Conservation (phyloP, 1,139 yeast species). For the Blastobotrys elegans region DNA sequence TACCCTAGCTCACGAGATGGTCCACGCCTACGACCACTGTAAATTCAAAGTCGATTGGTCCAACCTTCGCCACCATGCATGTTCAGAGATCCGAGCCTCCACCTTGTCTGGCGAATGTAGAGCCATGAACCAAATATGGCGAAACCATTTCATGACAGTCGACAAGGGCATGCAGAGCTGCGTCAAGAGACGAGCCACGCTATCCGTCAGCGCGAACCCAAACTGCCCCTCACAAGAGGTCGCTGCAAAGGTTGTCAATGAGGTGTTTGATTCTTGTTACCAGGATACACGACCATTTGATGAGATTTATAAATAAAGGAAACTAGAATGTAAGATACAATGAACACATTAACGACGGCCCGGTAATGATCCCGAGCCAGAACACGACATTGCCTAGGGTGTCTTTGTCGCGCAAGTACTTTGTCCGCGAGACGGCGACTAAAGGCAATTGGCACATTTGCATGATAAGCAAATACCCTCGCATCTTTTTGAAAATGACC, state of each 20-base stretch:
- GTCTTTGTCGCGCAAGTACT: slow-evolving; percentile 43
- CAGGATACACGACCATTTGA: slow-evolving; percentile 96
- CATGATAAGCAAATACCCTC: slow-evolving; percentile 73
- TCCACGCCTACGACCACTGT: slow-evolving; percentile 89
- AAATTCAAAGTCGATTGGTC: slow-evolving; percentile 82
- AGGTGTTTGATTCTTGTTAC: slow-evolving; percentile 91
- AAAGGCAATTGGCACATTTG: slow-evolving; percentile 72
- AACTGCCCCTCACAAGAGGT: slow-evolving; percentile 63
- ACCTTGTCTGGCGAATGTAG: slow-evolving; percentile 94
- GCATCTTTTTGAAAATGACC: slow-evolving; percentile 68
- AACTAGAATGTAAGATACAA: slow-evolving; percentile 67
- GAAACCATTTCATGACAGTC: slow-evolving; percentile 46
- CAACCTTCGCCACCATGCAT: slow-evolving; percentile 88
- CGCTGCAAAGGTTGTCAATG: slow-evolving; percentile 75
- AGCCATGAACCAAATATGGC: slow-evolving; percentile 74
- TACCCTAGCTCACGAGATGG: slow-evolving; percentile 83
- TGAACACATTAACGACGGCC: slow-evolving; percentile 86
- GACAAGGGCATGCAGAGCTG: slow-evolving; percentile 87
- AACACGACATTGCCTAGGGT: slow-evolving; percentile 76
- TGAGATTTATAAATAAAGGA: slow-evolving; percentile 61
- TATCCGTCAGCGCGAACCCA: slow-evolving; percentile 85
- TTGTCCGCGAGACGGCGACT: slow-evolving; percentile 34
- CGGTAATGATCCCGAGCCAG: slow-evolving; percentile 88
- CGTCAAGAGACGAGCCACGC: slow-evolving; percentile 78
- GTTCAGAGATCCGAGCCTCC: slow-evolving; percentile 93